Percentiles rank a stretch among this genome's conserved stretches.
phyloP scores from a whole-genome alignment of 176 grass and related monocot species.

The Aegilops umbellulata region DNA sequence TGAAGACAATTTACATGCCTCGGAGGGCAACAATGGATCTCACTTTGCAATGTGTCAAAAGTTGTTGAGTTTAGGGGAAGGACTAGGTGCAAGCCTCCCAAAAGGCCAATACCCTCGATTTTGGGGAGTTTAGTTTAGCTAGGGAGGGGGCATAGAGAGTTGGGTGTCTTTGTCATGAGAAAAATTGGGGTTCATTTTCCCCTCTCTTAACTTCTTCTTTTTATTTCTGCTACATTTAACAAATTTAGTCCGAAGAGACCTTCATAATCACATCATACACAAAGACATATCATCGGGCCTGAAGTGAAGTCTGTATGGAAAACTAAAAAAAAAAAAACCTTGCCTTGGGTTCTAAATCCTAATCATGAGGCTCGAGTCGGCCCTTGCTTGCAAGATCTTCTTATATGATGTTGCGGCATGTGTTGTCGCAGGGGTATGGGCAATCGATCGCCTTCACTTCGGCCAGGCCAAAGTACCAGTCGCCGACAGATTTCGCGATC shows the following conservation, averaged over 20 bases:
- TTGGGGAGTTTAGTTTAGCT: too few relatives aligned
- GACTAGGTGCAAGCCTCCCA: too few relatives aligned
- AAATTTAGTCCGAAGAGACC: neutral
- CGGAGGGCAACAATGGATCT: too few relatives aligned
- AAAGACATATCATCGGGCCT: neutral
- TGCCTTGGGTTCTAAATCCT: neutral
- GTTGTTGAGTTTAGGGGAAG: too few relatives aligned
- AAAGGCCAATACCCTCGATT: too few relatives aligned
- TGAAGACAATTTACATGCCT: neutral
- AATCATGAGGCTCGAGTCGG: neutral
- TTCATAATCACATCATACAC: neutral
- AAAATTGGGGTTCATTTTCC: neutral
- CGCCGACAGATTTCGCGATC: slow-evolving; percentile 72
- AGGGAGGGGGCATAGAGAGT: too few relatives aligned
- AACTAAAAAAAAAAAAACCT: neutral
- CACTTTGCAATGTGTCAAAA: too few relatives aligned
- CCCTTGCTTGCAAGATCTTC: neutral
- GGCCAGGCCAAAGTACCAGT: slow-evolving; percentile 83
- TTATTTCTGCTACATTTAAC: neutral
- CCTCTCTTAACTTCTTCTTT: neutral
- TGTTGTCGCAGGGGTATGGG: slow-evolving; percentile 69
- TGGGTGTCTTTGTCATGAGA: neutral
- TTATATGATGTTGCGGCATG: slow-evolving; percentile 61
- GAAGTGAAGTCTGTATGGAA: neutral
- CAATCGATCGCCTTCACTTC: slow-evolving; percentile 78